Conservation (phyloP, 768 basidiomycete genomes). For the Russula sp. region DNA sequence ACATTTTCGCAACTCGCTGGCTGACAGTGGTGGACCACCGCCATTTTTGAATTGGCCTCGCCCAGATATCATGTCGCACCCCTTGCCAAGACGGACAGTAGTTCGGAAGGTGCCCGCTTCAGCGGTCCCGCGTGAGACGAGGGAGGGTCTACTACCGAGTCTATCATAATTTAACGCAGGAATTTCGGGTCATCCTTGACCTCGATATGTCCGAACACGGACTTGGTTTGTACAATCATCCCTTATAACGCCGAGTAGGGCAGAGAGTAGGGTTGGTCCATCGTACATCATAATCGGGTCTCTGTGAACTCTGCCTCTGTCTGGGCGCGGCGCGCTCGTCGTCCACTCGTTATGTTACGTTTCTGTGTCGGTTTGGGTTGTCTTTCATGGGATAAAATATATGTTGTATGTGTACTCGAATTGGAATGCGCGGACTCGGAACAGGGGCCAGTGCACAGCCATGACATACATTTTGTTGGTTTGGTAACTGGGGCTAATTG, state of each 20-base stretch:
- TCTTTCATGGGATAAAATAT: neutral
- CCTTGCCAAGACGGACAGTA: neutral
- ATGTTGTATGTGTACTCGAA: conserved; percentile 6
- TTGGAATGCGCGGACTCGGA: neutral
- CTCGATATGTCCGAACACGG: neutral
- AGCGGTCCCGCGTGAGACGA: neutral
- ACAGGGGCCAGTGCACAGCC: neutral
- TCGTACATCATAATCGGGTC: neutral
- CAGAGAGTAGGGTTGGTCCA: neutral
- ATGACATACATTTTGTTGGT: neutral
- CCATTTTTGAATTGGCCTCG: conserved; percentile 31
- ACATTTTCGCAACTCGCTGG: neutral
- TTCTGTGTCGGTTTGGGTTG: neutral
- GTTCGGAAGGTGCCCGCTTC: conserved; percentile 10
- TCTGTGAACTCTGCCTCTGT: neutral
- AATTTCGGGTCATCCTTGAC: neutral
- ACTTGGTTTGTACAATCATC: neutral
- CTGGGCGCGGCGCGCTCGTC: conserved; percentile 22
- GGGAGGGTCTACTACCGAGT: neutral
- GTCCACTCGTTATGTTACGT: conserved; percentile 12
- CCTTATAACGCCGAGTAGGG: neutral
- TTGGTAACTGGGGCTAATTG: neutral
- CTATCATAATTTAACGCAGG: neutral
- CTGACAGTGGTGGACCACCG: conserved; percentile 2
- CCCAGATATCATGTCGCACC: conserved; percentile 28